These are phyloP conservation scores for Wallacemonas sp. DNA, from an alignment of 208 protist genomes.

Conservation along the genomic window DNA sequence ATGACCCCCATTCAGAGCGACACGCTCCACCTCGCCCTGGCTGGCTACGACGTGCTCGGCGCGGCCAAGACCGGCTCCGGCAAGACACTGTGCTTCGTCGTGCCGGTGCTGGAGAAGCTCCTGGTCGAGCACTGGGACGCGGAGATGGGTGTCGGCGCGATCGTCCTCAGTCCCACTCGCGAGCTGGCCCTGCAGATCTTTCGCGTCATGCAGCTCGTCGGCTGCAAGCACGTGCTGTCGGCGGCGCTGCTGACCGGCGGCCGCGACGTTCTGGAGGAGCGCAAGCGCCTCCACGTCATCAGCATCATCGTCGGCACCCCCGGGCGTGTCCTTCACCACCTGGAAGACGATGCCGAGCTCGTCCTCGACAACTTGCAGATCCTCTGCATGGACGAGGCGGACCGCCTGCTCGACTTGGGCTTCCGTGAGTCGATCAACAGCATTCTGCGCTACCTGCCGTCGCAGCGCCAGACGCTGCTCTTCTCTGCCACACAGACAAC, in stretches of 20 bases:
- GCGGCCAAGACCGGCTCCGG: constrained; percentile 98
- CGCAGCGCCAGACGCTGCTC: constrained; percentile 97
- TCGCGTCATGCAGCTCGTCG: constrained; percentile 96
- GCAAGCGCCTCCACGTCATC: constrained; percentile 91
- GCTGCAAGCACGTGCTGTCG: constrained; percentile 92
- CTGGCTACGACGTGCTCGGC: constrained; percentile 97
- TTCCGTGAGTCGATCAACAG: constrained; percentile 94
- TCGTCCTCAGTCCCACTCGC: constrained; percentile 98
- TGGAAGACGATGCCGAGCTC: constrained; percentile 95
- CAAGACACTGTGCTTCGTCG: constrained; percentile 98
- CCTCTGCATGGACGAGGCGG: constrained; percentile 99
- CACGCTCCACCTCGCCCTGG: constrained; percentile 94
- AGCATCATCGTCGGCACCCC: constrained; percentile 99
- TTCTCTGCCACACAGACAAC: constrained; percentile 99
- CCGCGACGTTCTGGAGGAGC: constrained; percentile 95
- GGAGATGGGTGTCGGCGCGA: constrained; percentile 95
- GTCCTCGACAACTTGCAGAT: constrained; percentile 93
- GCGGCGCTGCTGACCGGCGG: constrained; percentile 98
- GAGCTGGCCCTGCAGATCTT: constrained; percentile 99
- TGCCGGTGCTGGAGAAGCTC: constrained; percentile 96
- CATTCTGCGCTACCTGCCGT: constrained; percentile 93
- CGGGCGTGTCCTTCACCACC: constrained; percentile 98
- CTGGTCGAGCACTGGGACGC: constrained; percentile 88
- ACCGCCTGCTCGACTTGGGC: constrained; percentile 98
- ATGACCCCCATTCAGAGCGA: constrained; percentile 97